Conservation (phyloP, 1,284 basidiomycete genomes). For the Kalmanozyma brasiliensis region DNA sequence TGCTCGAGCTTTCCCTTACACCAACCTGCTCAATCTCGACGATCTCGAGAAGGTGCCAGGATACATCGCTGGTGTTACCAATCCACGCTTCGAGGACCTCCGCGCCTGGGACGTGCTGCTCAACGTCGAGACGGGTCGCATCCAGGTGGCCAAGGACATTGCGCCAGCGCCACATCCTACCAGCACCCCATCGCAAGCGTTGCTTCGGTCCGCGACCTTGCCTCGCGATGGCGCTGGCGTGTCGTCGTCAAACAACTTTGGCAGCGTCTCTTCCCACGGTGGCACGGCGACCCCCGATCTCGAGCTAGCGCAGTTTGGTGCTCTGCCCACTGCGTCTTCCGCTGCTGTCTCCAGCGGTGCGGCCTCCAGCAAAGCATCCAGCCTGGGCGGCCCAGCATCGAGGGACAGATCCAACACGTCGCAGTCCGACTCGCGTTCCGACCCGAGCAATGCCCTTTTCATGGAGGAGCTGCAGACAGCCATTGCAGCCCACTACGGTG, state of each 20-base stretch:
- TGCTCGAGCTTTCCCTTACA: constrained; percentile 90
- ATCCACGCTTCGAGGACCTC: constrained; percentile 90
- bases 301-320: constrained; percentile 44
- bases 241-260: constrained; percentile 12
- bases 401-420: constrained; percentile 39
- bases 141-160: constrained; percentile 87
- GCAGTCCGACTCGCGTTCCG: constrained; percentile 58
- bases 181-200: constrained; percentile 11
- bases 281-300: constrained; percentile 8
- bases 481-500: constrained; percentile 80
- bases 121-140: constrained; percentile 84
- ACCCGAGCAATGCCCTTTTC: constrained; percentile 80
- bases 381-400: constrained; percentile 12
- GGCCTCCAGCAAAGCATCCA: constrained; percentile 21
- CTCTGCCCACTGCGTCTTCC: constrained; percentile 7
- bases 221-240: constrained; percentile 48
- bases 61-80: constrained; percentile 94
- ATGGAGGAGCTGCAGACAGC: constrained; percentile 87
- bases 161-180: constrained; percentile 66
- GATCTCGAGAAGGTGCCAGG: constrained; percentile 87
- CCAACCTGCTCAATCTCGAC: constrained; percentile 85
- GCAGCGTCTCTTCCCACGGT: constrained; percentile 23
- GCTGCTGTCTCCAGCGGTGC: constrained; percentile 10
- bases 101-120: constrained; percentile 91
- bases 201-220: constrained; percentile 51